A percentile compares a stretch with the other conserved stretches of the same genome.
phyloP scores from a whole-genome alignment of 352 stramenopile species.

The Pythium sukuiense region DNA sequence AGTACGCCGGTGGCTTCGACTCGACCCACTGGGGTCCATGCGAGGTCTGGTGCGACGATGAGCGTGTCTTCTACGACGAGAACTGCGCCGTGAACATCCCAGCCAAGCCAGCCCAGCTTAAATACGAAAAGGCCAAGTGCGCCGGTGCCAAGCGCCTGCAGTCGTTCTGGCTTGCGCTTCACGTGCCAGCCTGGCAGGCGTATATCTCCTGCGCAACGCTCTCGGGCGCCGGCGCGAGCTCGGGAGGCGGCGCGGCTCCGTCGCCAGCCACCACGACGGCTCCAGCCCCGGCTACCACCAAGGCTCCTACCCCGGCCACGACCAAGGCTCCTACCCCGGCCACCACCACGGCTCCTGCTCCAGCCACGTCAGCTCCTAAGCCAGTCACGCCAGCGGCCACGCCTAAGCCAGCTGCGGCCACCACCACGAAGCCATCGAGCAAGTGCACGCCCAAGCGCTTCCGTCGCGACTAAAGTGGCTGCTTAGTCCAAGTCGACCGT shows the following conservation, averaged over 20 bases:
- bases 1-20: slow-evolving; percentile 34
- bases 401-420: background rate
- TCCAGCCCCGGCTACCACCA: background rate
- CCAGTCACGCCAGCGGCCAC: background rate
- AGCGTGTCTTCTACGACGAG: slow-evolving; percentile 42
- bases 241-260: background rate
- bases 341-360: background rate
- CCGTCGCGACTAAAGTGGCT: background rate
- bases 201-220: slow-evolving; percentile 30
- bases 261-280: background rate
- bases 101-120: slow-evolving; percentile 33
- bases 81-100: slow-evolving; percentile 47
- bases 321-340: background rate
- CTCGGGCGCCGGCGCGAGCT: slow-evolving; percentile 5
- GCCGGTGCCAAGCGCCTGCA: slow-evolving; percentile 36
- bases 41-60: too few species aligned
- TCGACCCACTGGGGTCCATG: too few species aligned
- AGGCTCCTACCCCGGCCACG: background rate
- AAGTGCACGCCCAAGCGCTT: slow-evolving; percentile 9
- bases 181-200: slow-evolving; percentile 38
- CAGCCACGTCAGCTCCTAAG: background rate
- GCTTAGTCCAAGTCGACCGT: too few species aligned
- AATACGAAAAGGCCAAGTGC: slow-evolving; percentile 46
- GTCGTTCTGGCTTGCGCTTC: slow-evolving; percentile 41
- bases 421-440: slow-evolving; percentile 1